Conservation (phyloP, 345 rosid species). For the Eucalyptus dawsonii region DNA sequence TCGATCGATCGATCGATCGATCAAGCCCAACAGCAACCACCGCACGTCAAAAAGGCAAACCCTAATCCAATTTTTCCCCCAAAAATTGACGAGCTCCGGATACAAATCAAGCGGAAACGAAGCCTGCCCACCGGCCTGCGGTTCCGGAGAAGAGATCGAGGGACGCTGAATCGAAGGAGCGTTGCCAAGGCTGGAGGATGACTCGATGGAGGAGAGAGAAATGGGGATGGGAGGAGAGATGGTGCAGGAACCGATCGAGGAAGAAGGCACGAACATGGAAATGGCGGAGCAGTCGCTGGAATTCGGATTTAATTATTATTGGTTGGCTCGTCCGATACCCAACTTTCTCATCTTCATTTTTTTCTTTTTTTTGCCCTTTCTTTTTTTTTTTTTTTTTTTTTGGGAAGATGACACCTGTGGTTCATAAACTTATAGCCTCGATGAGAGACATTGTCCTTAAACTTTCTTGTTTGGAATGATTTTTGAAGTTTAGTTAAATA, state of each 20-base stretch:
- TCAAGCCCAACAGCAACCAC: background rate
- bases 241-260: background rate
- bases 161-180: background rate
- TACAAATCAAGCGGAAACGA: background rate
- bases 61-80: background rate
- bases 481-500: too few species aligned
- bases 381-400: background rate
- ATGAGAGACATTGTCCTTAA: too few species aligned
- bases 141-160: background rate
- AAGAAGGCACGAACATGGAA: background rate
- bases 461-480: too few species aligned
- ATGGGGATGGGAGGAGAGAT: background rate
- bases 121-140: background rate
- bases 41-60: background rate
- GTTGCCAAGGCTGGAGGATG: background rate
- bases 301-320: background rate
- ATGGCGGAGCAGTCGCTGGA: background rate
- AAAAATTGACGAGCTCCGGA: background rate
- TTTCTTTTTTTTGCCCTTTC: too few species aligned
- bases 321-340: background rate
- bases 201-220: background rate
- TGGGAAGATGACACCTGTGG: background rate
- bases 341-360: background rate
- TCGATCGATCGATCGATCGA: background rate
- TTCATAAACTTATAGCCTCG: too few species aligned